These are phyloP conservation scores for Candida lessepsii DNA, from an alignment of 805 yeast species.

Conservation along the genomic window DNA sequence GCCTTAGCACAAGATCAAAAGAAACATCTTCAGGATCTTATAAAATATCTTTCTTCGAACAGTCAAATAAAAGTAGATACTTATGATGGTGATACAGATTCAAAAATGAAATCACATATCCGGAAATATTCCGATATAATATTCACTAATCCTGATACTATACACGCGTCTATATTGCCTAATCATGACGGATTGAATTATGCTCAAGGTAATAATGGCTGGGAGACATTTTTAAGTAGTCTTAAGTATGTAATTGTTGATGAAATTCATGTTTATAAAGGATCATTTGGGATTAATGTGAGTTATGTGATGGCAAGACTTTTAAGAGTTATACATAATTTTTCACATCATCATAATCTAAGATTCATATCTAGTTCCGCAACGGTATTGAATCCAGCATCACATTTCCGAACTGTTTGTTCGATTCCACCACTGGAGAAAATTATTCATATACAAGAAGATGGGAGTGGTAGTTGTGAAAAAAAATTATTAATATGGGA, in stretches of 20 bases:
- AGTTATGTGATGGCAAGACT: conserved; percentile 80
- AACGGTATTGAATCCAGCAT: conserved; percentile 71
- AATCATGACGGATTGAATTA: conserved; percentile 40
- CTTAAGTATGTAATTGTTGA: conserved; percentile 77
- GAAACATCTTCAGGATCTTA: conserved; percentile 64
- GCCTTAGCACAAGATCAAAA: conserved; percentile 97
- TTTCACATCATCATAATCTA: conserved; percentile 42
- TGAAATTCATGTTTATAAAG: conserved; percentile 83
- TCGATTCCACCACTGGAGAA: conserved; percentile 51
- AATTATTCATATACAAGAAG: conserved; percentile 61
- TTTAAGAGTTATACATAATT: conserved; percentile 55
- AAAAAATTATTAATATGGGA: conserved; percentile 81
- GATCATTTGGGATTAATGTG: conserved; percentile 91
- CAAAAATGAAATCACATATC: conserved; percentile 49
- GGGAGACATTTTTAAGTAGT: conserved; percentile 67
- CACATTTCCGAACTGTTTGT: conserved; percentile 72
- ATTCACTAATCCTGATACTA: conserved; percentile 93
- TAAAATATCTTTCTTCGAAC: conserved; percentile 46
- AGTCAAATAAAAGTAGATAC: conserved; percentile 63
- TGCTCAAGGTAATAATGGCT: conserved; percentile 37
- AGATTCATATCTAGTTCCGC: conserved; percentile 92
- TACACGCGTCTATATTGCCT: conserved; percentile 84
- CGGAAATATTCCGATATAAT: conserved; percentile 70
- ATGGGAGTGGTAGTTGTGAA: conserved; percentile 87
- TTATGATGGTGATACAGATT: conserved; percentile 91